Evolutionary conservation across 345 rosid species (phyloP), one percentile per base, ranked within the genome.

Genomic region (Syzygium aromaticum): DNA sequence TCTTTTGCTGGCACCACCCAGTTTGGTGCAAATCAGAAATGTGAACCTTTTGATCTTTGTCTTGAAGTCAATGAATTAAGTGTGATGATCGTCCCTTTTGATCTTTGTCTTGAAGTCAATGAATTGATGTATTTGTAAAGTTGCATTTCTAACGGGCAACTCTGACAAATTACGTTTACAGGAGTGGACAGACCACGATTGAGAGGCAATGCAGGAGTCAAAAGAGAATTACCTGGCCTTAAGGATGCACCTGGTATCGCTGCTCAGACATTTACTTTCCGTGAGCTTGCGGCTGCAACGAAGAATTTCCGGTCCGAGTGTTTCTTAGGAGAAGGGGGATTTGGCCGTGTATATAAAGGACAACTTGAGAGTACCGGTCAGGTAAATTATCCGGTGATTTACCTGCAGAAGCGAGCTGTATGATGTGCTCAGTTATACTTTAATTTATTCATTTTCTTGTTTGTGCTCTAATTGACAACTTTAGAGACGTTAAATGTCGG

Each of bases 291-390:
- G 17, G 95, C 94, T 52, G 99, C 99, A 14, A 96, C 99, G 57
- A 93, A 93, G 90, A 95, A 98, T 94, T 96, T 98, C 89, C 93
- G 94, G 90, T 96, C 95, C 2, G 99, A 98, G 86, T 95, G 94
- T 83, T 98, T 96, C 92, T 83, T 98, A 86, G 99, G 99, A 13
- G 99, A 98, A 95, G 99, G 99, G 63, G 98, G 99, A 53, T 98
- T 98, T 40, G 99, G 99, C 16, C 98, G 93, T 84, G 99, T 98
- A 38, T 95, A 98, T 92, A 98, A 94, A 88, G 99, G 99, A 33
- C 89, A 88, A 52, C 98, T 98, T 52, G 99, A 96, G 89, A 94
- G 92, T 92, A 96, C 98, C 59, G 96, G 96, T 89, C 99, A 98
- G 98, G 99, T 98, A 92, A 90, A 85, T 85, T 85, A 52, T 86